These are phyloP conservation scores for Erigeron philadelphicus DNA, from an alignment of 140 eudicot genomes.

Conservation along the genomic window DNA sequence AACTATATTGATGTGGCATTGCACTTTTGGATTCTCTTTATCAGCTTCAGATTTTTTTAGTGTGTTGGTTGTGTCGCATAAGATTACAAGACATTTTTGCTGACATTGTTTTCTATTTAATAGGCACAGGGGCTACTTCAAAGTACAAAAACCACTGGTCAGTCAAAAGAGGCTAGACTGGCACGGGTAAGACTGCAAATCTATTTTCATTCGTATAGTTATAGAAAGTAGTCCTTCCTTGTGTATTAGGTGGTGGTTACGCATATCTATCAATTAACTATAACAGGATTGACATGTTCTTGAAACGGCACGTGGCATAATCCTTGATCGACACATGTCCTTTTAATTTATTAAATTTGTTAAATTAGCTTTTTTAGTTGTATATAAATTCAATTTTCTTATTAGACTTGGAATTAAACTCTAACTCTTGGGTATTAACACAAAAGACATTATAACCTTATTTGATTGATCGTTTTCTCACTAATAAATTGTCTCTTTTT, in stretches of 20 bases:
- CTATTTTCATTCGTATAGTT: slow-evolving; percentile 12
- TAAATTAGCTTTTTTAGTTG: too few relatives aligned
- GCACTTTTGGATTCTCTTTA: slow-evolving; percentile 5
- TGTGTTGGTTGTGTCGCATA: slow-evolving; percentile 23
- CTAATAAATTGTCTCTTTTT: too few relatives aligned
- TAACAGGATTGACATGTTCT: too few relatives aligned
- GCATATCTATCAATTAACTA: too few relatives aligned
- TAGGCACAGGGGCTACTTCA: slow-evolving; percentile 98
- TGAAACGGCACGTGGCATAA: too few relatives aligned
- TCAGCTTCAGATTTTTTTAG: slow-evolving; percentile 1
- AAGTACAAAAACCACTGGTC: slow-evolving; percentile 78
- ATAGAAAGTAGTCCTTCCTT: slow-evolving; percentile 2
- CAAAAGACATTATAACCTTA: too few relatives aligned
- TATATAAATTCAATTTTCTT: too few relatives aligned
- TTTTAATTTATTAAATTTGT: too few relatives aligned
- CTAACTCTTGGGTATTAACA: too few relatives aligned
- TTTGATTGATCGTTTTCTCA: too few relatives aligned
- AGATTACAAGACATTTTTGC: slow-evolving; percentile 13
- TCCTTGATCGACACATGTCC: too few relatives aligned
- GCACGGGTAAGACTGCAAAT: slow-evolving; percentile 73
- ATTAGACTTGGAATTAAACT: too few relatives aligned
- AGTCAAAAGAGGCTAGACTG: slow-evolving; percentile 95
- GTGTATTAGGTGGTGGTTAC: slow-evolving; percentile 18
- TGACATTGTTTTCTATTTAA: slow-evolving; percentile 30
- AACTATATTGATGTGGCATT: slow-evolving; percentile 25